Conservation (phyloP, 2,329 filamentous ascomycete genomes). For the Pseudogymnoascus sp. region DNA sequence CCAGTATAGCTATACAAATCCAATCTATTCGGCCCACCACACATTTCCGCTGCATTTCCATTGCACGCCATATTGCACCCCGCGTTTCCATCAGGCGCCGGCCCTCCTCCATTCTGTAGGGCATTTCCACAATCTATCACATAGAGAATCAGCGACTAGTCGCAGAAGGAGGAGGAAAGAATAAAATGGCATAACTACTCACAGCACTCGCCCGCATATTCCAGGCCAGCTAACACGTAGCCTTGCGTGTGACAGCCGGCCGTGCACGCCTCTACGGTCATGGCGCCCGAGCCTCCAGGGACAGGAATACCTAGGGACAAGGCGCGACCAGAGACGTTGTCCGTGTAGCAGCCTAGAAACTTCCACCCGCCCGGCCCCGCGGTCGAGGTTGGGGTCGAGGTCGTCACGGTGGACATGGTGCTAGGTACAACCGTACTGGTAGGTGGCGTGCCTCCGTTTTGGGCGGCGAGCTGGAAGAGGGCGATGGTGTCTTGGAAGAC, state of each 20-base stretch:
- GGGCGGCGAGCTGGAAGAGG: constrained; percentile 13
- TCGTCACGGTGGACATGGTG: background rate
- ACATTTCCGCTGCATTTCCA: constrained; percentile 1
- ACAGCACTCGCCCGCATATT: constrained; percentile 40
- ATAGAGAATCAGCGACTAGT: background rate
- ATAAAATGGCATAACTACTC: constrained; percentile 15
- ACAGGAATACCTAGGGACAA: background rate
- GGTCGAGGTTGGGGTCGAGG: background rate
- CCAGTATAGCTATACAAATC: constrained; percentile 10
- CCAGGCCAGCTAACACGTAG: constrained; percentile 37
- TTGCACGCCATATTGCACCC: constrained; percentile 3
- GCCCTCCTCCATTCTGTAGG: constrained; percentile 3
- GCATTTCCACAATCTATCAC: constrained; percentile 14
- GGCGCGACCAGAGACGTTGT: constrained; percentile 5
- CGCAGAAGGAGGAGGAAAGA: constrained; percentile 14
- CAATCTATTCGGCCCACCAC: constrained; percentile 14
- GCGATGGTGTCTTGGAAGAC: constrained; percentile 18
- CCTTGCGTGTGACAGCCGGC: constrained; percentile 17
- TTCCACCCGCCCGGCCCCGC: background rate
- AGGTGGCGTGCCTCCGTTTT: background rate
- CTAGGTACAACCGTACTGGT: background rate
- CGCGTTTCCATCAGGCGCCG: background rate
- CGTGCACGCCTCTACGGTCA: constrained; percentile 20
- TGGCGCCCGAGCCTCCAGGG: constrained; percentile 11
- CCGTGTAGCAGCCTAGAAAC: constrained; percentile 7